Conservation (phyloP, 164 flowering plant species). For the Tetrastigma voinierianum region DNA sequence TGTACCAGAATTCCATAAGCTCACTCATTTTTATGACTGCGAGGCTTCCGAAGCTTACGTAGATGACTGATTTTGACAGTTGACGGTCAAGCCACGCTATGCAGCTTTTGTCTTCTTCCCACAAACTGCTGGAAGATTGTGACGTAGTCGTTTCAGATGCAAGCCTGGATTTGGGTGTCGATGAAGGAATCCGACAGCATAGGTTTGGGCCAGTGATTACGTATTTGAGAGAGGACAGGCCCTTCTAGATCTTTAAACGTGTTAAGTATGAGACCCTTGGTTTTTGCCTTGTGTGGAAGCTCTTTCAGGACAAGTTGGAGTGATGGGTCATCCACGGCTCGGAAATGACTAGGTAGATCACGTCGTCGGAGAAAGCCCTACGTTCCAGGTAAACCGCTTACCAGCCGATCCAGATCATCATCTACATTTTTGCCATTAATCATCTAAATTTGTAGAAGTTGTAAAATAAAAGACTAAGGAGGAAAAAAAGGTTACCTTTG, state of each 20-base stretch:
- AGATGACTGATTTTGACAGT: constrained; percentile 42
- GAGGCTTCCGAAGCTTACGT: constrained; percentile 59
- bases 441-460: too few relatives aligned
- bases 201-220: constrained; percentile 21
- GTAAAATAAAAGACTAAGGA: too few relatives aligned
- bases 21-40: constrained; percentile 14
- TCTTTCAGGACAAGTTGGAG: too few relatives aligned
- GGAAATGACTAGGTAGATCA: constrained; percentile 1
- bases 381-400: too few relatives aligned
- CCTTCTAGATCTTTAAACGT: too few relatives aligned
- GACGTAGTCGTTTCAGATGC: background rate
- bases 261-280: too few relatives aligned
- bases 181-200: constrained; percentile 48
- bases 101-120: constrained; percentile 44
- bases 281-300: constrained; percentile 16
- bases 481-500: constrained; percentile 27
- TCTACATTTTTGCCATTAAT: too few relatives aligned
- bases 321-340: constrained; percentile 10
- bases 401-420: background rate
- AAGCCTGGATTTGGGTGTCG: constrained; percentile 16
- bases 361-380: too few relatives aligned
- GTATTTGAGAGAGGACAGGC: too few relatives aligned
- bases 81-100: constrained; percentile 51
- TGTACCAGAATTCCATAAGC: constrained; percentile 50
- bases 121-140: constrained; percentile 14